These are phyloP conservation scores for Trametes versicolor DNA, from an alignment of 1,284 basidiomycete genomes.

Conservation along the genomic window DNA sequence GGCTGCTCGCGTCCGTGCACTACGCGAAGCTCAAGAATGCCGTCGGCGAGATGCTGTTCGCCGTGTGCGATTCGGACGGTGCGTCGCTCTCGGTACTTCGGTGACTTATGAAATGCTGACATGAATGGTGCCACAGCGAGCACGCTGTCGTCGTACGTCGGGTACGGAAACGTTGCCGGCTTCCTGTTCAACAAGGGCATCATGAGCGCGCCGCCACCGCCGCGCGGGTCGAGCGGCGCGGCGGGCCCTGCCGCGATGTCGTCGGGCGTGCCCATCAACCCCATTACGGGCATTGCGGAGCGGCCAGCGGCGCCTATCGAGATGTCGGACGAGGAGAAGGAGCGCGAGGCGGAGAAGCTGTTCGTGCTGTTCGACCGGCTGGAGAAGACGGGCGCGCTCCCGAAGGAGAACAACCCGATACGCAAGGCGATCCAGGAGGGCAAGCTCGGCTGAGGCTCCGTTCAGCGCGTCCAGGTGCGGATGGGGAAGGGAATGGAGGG, in stretches of 20 bases:
- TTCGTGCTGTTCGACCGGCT: slow-evolving; percentile 91
- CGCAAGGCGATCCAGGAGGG: slow-evolving; percentile 74
- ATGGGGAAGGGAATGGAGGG: neutral
- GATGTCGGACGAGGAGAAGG: slow-evolving; percentile 94
- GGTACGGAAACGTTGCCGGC: slow-evolving; percentile 94
- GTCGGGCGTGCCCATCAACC: slow-evolving; percentile 69
- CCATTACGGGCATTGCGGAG: slow-evolving; percentile 79
- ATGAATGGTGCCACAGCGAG: slow-evolving; percentile 55
- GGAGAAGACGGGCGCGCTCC: slow-evolving; percentile 75
- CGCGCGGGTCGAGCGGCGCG: slow-evolving; percentile 41
- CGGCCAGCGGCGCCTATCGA: slow-evolving; percentile 52
- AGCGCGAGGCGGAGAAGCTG: slow-evolving; percentile 88
- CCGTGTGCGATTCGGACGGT: slow-evolving; percentile 85
- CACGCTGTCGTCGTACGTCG: slow-evolving; percentile 77
- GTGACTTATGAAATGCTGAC: slow-evolving; percentile 6
- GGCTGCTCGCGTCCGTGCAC: slow-evolving; percentile 80
- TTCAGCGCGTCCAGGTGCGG: too few relatives aligned
- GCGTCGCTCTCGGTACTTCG: slow-evolving; percentile 39
- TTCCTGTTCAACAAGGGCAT: slow-evolving; percentile 92
- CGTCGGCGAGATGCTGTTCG: slow-evolving; percentile 88
- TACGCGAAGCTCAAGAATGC: slow-evolving; percentile 77
- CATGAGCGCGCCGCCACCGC: slow-evolving; percentile 60
- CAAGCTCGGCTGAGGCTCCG: slow-evolving; percentile 43
- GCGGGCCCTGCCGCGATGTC: slow-evolving; percentile 50
- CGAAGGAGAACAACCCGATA: slow-evolving; percentile 75